Evolutionary conservation across 2,329 filamentous ascomycete genomes (phyloP).

Genomic region (Cercospora zeae-maydis): DNA sequence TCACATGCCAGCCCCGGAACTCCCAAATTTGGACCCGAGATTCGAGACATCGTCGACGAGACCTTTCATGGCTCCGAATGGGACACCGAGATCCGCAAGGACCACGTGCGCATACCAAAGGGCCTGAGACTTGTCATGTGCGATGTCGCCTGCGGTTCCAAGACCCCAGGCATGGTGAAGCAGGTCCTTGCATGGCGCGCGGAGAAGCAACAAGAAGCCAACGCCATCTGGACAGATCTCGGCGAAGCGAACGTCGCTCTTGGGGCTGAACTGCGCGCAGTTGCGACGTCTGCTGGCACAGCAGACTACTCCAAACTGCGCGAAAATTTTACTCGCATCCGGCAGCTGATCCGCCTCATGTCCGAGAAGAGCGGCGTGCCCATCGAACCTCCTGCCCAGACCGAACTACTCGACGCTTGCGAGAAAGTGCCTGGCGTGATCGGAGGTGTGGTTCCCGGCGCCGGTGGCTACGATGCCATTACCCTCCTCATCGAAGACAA

Average conservation of each 20-base stretch:
- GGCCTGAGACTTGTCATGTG: constrained; percentile 84
- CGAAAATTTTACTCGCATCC: constrained; percentile 50
- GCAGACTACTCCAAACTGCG: constrained; percentile 53
- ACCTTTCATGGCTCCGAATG: constrained; percentile 52
- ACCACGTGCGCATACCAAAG: constrained; percentile 65
- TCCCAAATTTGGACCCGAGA: constrained; percentile 61
- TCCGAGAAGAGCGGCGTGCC: constrained; percentile 70
- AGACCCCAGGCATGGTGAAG: constrained; percentile 95
- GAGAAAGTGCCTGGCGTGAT: constrained; percentile 71
- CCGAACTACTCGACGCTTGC: constrained; percentile 74
- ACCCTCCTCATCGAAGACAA: constrained; percentile 75
- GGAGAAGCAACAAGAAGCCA: constrained; percentile 60
- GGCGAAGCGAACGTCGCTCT: constrained; percentile 72
- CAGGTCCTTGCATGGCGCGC: constrained; percentile 79
- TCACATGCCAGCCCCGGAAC: constrained; percentile 63
- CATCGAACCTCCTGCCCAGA: constrained; percentile 86
- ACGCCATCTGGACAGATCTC: constrained; percentile 68
- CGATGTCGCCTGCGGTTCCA: constrained; percentile 89
- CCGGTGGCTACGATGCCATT: constrained; percentile 89
- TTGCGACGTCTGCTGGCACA: constrained; percentile 49
- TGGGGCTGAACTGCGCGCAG: constrained; percentile 57
- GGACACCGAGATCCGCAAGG: constrained; percentile 74
- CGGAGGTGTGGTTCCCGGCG: constrained; percentile 88
- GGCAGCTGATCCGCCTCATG: constrained; percentile 70
- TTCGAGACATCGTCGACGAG: constrained; percentile 66